Base-by-base conservation (phyloP, 1,139 yeast genomes). In the Candida sanyaensis region DNA sequence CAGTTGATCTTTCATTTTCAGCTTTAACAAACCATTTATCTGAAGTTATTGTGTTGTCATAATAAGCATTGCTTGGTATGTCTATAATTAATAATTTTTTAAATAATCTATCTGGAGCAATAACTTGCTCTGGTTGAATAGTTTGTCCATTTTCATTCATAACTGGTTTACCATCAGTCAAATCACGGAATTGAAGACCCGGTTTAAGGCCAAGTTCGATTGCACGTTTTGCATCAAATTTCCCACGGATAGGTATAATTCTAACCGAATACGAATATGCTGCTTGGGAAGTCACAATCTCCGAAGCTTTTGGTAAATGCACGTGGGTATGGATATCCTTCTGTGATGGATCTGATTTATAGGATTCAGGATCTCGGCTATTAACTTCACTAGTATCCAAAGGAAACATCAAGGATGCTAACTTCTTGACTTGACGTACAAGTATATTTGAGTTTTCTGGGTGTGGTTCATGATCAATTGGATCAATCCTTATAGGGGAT, bases 241-340 rank as follows among this genome's bases (percentile, higher is more conserved):
- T 86, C 0, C 99, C 99, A 56, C 97, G 73, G 0, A 82, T 71
- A 0, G 95, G 85, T 34, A 80, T 71, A 41, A 89, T 78, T 33
- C 82, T 76, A 5, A 93, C 71, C 24, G 88, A 73, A 63, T 87
- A 92, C 54, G 81, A 84, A 30, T 69, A 60, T 1, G 79, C 64
- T 26, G 64, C 58, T 50, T 73, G 78, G 1, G 44, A 34, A 3
- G 60, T 59, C 2, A 57, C 52, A 2, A 63, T 41, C 5, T 52
- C 45, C 2, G 52, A 39, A 0, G 68, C 66, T 8, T 55, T 44
- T 0, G 76, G 76, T n/a, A 72, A 60, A 34, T 51, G 50, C 3
- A 73, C 74, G 47, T 73, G 77, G n/a, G 77, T 70, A 42, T 74
- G 79, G n/a, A 72, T 58, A 39, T 73, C 78, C 9, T 60, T 61